A percentile compares a stretch with the other conserved stretches of the same genome.
phyloP scores from a whole-genome alignment of 2,329 filamentous ascomycete species.

The Thielaviopsis populi region DNA sequence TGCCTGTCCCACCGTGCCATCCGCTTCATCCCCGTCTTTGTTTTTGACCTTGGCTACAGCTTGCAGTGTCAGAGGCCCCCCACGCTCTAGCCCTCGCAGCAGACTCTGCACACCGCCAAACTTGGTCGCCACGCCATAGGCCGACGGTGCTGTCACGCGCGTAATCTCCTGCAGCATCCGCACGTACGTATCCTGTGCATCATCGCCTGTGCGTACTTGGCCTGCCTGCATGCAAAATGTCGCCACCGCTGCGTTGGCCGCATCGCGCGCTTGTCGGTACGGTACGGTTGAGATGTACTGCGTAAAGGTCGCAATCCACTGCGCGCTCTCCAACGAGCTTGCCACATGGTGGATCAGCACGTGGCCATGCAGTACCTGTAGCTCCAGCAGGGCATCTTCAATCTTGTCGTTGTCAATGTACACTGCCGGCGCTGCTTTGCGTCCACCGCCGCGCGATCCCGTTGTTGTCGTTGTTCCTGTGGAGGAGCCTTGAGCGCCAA shows the following conservation, averaged over 20 bases:
- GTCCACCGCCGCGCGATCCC: slow-evolving; percentile 22
- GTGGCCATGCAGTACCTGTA: slow-evolving; percentile 49
- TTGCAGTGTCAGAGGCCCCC: slow-evolving; percentile 48
- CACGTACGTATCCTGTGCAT: slow-evolving; percentile 50
- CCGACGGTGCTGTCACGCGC: slow-evolving; percentile 56
- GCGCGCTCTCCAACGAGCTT: slow-evolving; percentile 46
- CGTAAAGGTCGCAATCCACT: slow-evolving; percentile 60
- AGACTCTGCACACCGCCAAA: slow-evolving; percentile 45
- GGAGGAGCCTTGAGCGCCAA: slow-evolving; percentile 24
- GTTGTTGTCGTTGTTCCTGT: slow-evolving; percentile 18
- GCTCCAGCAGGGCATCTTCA: slow-evolving; percentile 53
- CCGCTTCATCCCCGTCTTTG: slow-evolving; percentile 40
- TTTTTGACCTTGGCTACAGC: slow-evolving; percentile 43
- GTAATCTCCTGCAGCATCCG: slow-evolving; percentile 64
- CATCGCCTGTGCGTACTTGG: slow-evolving; percentile 57
- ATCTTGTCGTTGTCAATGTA: slow-evolving; percentile 49
- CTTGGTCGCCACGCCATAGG: slow-evolving; percentile 49
- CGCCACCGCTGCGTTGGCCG: slow-evolving; percentile 34
- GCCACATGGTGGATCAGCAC: slow-evolving; percentile 56
- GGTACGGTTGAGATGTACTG: slow-evolving; percentile 65
- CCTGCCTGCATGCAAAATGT: slow-evolving; percentile 68
- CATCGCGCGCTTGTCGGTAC: slow-evolving; percentile 44
- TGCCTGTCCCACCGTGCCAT: slow-evolving; percentile 40
- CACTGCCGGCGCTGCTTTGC: slow-evolving; percentile 22
- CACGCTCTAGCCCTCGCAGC: slow-evolving; percentile 40